Evolutionary conservation across 805 yeast genomes (phyloP).

Genomic region (Maudiozyma turicensis): DNA sequence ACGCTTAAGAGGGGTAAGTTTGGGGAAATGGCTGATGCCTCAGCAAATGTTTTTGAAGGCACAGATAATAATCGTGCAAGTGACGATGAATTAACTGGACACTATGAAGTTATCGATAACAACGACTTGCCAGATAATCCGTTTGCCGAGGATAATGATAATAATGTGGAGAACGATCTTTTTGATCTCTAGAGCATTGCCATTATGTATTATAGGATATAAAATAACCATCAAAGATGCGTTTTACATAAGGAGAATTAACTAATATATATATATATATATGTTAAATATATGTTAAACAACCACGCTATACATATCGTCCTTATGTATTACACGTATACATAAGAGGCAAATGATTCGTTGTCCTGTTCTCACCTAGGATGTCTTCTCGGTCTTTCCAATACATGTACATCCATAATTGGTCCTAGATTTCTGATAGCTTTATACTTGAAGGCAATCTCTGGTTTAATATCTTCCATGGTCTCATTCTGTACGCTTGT

Average conservation of each 20-base stretch:
- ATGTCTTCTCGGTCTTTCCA: slow-evolving; percentile 25
- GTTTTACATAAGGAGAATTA: background rate
- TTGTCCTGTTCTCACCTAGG: background rate
- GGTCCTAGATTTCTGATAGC: slow-evolving; percentile 19
- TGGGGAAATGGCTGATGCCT: slow-evolving; percentile 47
- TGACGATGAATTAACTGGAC: background rate
- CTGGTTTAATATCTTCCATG: slow-evolving; percentile 14
- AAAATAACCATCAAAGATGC: background rate
- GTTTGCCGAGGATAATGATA: slow-evolving; percentile 5
- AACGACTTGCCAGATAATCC: slow-evolving; percentile 7
- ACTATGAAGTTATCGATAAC: slow-evolving; percentile 1
- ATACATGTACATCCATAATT: slow-evolving; percentile 23
- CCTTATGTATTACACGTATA: background rate
- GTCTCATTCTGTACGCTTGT: background rate
- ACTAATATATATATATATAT: background rate
- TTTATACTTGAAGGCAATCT: slow-evolving; percentile 13
- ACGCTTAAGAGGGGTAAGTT: slow-evolving; percentile 72
- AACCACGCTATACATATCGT: background rate
- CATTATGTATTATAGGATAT: background rate
- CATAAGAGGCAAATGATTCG: background rate
- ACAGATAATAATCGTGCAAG: background rate
- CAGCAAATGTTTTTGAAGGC: slow-evolving; percentile 26
- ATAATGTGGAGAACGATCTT: background rate
- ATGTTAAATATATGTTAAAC: background rate
- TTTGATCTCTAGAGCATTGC: background rate